Evolutionary conservation across 495 filamentous ascomycete species (phyloP), one percentile per base, ranked within the genome.

Genomic region (Astrothelium macrocarpum): DNA sequence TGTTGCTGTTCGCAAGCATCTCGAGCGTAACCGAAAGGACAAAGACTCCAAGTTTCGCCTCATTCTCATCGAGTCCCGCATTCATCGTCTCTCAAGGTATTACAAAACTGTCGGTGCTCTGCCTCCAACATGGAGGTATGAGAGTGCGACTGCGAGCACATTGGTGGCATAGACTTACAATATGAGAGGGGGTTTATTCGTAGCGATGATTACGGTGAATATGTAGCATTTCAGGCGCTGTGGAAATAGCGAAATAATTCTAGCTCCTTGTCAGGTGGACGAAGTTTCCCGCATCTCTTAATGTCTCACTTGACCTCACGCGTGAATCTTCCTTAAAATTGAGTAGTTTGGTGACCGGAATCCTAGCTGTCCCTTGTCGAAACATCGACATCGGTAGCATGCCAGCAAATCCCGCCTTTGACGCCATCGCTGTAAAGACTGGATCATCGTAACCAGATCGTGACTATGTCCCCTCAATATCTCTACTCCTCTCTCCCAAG

Each of bases 1-100:
- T 72, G 93, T 97, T 75, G 87, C 93, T 75, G 94, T 99, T 82
- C 94, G 95, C 81, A 99, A 99, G 90, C 95, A 97, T 82, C 90
- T 99, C 70, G 92, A 97, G 85, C 88, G 90, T 80, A 99, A 99
- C 86, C 91, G 94, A 79, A 99, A 99, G 85, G 94, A 97, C 87
- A 95, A 90, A 82, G 94, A 97, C 84, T 87, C 85, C 84, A 98
- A 98, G 84, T 97, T 98, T 89, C 91, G 93, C 75, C 87, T 99
- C 64, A 97, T 99, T 89, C 88, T 99, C 66, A 92, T 99, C 81
- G 94, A 99, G 87, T 97, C 94, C 74, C 90, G 95, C 77, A 97
- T 99, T 81, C 95, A 97, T 86, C 91, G 92, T 82, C 86, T 97
- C 66, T 92, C 90, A 69, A 86, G 92, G 68, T 90, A 91, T 86